Evolutionary conservation across 176 grass and related monocot species (phyloP).

Genomic region (Avena eriantha): DNA sequence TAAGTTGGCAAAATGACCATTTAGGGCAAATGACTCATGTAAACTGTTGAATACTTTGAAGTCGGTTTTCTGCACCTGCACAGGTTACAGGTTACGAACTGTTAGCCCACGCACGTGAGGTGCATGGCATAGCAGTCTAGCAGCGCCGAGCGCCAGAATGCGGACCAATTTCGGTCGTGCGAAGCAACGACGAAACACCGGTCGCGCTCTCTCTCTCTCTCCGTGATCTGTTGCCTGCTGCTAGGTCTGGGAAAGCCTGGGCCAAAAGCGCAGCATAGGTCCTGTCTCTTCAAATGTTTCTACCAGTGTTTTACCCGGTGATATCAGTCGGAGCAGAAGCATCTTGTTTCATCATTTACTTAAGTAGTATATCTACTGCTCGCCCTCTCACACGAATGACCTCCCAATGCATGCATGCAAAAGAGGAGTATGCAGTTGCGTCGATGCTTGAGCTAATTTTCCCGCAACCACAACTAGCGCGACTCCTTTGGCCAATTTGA

Average conservation of each 20-base stretch:
- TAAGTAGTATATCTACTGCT: neutral
- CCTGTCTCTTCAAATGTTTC: neutral
- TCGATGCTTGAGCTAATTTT: no score
- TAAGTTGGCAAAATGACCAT: no score
- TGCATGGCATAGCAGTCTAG: neutral
- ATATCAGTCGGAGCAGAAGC: neutral
- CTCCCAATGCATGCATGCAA: neutral
- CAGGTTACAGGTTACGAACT: neutral
- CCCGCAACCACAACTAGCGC: no score
- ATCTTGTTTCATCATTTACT: neutral
- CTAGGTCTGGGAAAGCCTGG: no score
- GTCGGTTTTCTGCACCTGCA: no score
- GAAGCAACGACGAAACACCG: neutral
- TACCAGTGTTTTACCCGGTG: no score
- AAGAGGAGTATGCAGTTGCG: neutral
- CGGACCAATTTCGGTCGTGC: neutral
- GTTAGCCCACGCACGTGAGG: neutral
- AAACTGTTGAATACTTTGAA: no score
- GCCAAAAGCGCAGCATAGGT: neutral
- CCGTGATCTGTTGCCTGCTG: no score
- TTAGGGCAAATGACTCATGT: no score
- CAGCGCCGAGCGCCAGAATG: no score
- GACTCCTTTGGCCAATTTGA: no score
- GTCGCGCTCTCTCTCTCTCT: neutral
- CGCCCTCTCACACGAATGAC: no score